These are phyloP conservation scores for Penicillium aurantiogriseum DNA, from an alignment of 2,329 filamentous ascomycete genomes.

Conservation along the genomic window DNA sequence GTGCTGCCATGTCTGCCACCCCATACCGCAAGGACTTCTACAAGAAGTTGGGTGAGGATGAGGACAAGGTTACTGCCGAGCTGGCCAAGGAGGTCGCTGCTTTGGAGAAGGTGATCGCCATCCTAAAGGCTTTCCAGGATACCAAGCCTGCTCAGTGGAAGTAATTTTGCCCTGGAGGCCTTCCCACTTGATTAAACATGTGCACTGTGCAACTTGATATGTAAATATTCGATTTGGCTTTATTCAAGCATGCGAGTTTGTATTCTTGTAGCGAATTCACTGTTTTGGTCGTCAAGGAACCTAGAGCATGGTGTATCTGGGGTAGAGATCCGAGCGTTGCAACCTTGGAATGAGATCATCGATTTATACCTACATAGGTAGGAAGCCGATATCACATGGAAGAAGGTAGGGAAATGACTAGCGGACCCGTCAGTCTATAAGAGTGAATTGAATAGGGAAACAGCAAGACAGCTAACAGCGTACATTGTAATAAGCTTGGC, in stretches of 20 bases:
- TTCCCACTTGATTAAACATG: slow-evolving; percentile 6
- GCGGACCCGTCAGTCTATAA: neutral
- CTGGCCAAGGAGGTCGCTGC: slow-evolving; percentile 71
- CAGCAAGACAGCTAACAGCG: neutral
- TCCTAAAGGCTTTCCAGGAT: slow-evolving; percentile 65
- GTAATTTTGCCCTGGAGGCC: slow-evolving; percentile 10
- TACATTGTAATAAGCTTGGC: neutral
- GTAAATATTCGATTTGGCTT: slow-evolving; percentile 25
- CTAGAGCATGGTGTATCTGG: neutral
- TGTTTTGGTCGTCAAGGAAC: neutral
- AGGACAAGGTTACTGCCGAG: slow-evolving; percentile 59
- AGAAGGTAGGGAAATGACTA: neutral
- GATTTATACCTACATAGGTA: too few relatives aligned
- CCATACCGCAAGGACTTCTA: slow-evolving; percentile 96
- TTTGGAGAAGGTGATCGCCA: slow-evolving; percentile 73
- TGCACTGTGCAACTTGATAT: slow-evolving; percentile 15
- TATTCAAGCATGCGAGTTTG: slow-evolving; percentile 17
- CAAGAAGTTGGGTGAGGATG: slow-evolving; percentile 64
- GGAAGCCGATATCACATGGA: neutral
- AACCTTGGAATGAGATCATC: neutral
- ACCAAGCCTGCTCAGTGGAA: slow-evolving; percentile 53
- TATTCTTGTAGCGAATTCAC: slow-evolving; percentile 19
- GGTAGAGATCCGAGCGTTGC: neutral
- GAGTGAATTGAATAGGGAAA: neutral
- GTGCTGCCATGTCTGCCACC: slow-evolving; percentile 85